Evolutionary conservation across 176 grass and related monocot genomes (phyloP).

Genomic region (Ensete ventricosum): DNA sequence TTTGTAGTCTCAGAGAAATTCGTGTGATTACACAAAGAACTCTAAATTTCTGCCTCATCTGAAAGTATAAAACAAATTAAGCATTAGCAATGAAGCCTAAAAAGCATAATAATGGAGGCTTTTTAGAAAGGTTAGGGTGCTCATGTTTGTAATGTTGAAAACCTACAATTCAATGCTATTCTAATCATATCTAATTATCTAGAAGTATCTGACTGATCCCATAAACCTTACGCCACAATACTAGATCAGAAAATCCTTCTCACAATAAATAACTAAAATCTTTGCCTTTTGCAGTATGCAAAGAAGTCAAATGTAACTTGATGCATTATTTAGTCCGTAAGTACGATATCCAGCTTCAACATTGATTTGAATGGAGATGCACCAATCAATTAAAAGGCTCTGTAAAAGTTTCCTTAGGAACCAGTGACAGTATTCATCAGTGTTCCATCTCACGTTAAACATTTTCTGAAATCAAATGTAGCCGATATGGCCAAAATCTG

Average conservation of each 20-base stretch:
- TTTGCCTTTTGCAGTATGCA: too few species aligned
- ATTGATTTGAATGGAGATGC: not conserved
- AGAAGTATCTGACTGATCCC: too few species aligned
- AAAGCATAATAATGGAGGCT: too few species aligned
- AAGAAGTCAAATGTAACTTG: too few species aligned
- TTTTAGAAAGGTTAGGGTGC: too few species aligned
- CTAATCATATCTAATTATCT: not conserved
- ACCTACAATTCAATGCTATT: not conserved
- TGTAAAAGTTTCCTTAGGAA: not conserved
- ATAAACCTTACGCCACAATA: too few species aligned
- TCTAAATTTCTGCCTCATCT: conserved; percentile 10
- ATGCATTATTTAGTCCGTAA: too few species aligned
- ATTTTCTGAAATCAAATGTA: not conserved
- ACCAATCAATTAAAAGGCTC: not conserved
- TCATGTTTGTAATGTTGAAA: not conserved
- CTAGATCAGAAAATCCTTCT: too few species aligned
- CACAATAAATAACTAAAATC: too few species aligned
- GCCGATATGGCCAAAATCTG: not conserved
- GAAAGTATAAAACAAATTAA: not conserved
- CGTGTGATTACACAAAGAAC: conserved; percentile 10
- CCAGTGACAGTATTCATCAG: not conserved
- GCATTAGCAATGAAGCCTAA: not conserved
- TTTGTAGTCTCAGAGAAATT: not conserved
- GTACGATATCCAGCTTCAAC: not conserved
- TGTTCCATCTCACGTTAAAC: not conserved